phyloP scores from a whole-genome alignment of 495 filamentous ascomycete genomes.

The Xylaria nigripes region DNA sequence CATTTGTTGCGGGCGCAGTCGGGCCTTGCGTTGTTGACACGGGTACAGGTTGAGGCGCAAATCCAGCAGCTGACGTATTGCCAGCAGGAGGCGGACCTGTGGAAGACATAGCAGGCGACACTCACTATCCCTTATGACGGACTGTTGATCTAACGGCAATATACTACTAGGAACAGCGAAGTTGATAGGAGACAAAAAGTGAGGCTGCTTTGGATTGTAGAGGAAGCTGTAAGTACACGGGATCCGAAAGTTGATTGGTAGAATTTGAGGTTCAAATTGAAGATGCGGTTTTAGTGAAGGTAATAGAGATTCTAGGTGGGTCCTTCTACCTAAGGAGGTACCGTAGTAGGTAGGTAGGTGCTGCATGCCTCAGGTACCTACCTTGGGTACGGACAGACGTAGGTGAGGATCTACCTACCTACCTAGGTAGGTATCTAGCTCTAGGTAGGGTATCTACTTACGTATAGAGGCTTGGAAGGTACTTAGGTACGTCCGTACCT shows the following conservation, averaged over 20 bases:
- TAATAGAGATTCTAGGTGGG: too few species aligned
- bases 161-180: background rate
- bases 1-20: background rate
- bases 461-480: too few species aligned
- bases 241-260: too few species aligned
- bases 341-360: too few species aligned
- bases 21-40: constrained; percentile 16
- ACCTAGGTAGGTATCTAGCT: too few species aligned
- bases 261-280: constrained; percentile 16
- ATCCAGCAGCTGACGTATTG: constrained; percentile 14
- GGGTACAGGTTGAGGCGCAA: constrained; percentile 13
- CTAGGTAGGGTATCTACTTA: too few species aligned
- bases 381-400: too few species aligned
- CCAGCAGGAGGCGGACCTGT: constrained; percentile 17
- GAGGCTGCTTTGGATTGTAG: background rate
- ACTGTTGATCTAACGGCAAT: background rate
- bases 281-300: background rate
- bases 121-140: background rate
- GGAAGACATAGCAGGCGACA: constrained; percentile 15
- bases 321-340: too few species aligned
- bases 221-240: background rate
- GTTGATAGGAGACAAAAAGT: background rate
- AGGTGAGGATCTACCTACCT: too few species aligned
- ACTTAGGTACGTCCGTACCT: too few species aligned
- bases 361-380: too few species aligned